Evolutionary conservation across 805 yeast species (phyloP).

Genomic region (Kuraishia molischiana): DNA sequence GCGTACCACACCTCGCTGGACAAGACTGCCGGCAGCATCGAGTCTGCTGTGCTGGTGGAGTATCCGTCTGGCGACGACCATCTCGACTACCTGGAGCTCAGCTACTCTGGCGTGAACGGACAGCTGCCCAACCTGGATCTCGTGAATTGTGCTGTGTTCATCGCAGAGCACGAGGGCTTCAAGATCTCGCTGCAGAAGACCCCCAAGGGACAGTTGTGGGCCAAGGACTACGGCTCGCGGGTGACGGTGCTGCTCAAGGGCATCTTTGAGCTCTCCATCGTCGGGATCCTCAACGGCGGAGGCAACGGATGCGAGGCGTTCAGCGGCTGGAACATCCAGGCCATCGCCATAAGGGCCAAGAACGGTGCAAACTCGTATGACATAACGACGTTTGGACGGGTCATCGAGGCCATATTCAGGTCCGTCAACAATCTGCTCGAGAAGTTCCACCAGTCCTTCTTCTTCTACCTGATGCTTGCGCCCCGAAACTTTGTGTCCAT

Average conservation of each 20-base stretch:
- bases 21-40: slow-evolving; percentile 87
- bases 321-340: slow-evolving; percentile 93
- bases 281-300: slow-evolving; percentile 43
- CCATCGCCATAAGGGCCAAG: slow-evolving; percentile 68
- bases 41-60: slow-evolving; percentile 81
- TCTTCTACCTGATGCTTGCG: slow-evolving; percentile 76
- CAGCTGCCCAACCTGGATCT: slow-evolving; percentile 92
- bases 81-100: slow-evolving; percentile 64
- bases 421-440: slow-evolving; percentile 88
- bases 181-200: slow-evolving; percentile 57
- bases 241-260: slow-evolving; percentile 53
- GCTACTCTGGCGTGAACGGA: slow-evolving; percentile 87
- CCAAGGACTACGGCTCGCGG: slow-evolving; percentile 43
- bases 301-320: slow-evolving; percentile 79
- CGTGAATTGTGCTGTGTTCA: slow-evolving; percentile 68
- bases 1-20: slow-evolving; percentile 84
- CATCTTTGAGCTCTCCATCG: slow-evolving; percentile 52
- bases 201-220: slow-evolving; percentile 32
- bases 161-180: slow-evolving; percentile 70
- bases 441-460: slow-evolving; percentile 94
- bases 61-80: slow-evolving; percentile 55
- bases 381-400: slow-evolving; percentile 85
- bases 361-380: slow-evolving; percentile 52
- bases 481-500: slow-evolving; percentile 83
- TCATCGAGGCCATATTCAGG: slow-evolving; percentile 79